These are phyloP conservation scores for Eragrostis tef DNA, from an alignment of 202 grass and related monocot genomes.

Conservation along the genomic window DNA sequence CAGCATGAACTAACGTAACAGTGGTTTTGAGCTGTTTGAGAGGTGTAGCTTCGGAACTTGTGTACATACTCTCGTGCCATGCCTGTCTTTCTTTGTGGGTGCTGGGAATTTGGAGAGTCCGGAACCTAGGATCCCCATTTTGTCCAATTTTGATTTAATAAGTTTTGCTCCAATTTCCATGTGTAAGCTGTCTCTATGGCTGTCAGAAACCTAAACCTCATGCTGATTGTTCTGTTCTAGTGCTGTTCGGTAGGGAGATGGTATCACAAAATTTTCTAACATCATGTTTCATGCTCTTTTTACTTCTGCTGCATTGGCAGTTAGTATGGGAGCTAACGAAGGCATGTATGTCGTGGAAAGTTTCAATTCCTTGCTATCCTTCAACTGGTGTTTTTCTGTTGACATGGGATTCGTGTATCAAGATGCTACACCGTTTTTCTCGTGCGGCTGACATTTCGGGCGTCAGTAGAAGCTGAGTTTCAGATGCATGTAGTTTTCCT, in stretches of 20 bases:
- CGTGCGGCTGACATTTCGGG: too few relatives aligned
- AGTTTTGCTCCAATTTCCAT: slow-evolving; percentile 30
- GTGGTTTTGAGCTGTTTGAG: slow-evolving; percentile 26
- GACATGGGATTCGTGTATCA: not conserved
- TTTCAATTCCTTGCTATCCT: not conserved
- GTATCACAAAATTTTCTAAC: not conserved
- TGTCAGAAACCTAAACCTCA: slow-evolving; percentile 6
- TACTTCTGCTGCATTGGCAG: not conserved
- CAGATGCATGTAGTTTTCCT: too few relatives aligned
- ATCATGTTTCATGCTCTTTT: not conserved
- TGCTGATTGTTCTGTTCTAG: not conserved
- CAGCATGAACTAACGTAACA: slow-evolving; percentile 9
- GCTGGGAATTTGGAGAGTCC: slow-evolving; percentile 4
- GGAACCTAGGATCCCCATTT: slow-evolving; percentile 20
- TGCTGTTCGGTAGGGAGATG: not conserved
- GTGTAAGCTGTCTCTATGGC: slow-evolving; percentile 22
- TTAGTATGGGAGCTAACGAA: not conserved
- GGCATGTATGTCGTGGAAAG: not conserved
- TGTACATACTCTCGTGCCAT: slow-evolving; percentile 39
- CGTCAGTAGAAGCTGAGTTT: not conserved
- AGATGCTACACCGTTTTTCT: not conserved
- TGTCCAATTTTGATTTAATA: slow-evolving; percentile 9
- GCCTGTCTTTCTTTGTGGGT: slow-evolving; percentile 10
- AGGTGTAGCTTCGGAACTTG: slow-evolving; percentile 38
- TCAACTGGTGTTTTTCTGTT: not conserved